phyloP scores from a whole-genome alignment of 176 grass and related monocot genomes.

The Avena eriantha region DNA sequence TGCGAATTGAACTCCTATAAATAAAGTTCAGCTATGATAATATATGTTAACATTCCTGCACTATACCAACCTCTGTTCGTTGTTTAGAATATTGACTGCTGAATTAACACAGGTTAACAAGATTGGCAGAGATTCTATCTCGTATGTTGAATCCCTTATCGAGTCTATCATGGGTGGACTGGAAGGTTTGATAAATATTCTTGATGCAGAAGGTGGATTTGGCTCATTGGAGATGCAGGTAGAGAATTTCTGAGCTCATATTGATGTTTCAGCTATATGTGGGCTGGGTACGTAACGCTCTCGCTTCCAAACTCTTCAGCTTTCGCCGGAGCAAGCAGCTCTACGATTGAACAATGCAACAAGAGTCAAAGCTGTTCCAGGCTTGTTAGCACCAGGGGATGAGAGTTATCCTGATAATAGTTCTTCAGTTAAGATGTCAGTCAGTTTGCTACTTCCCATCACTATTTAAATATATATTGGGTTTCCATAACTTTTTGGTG shows the following conservation, averaged over 20 bases:
- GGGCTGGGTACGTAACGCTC: slow-evolving; percentile 13
- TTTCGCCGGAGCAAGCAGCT: slow-evolving; percentile 97
- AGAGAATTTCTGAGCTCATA: slow-evolving; percentile 48
- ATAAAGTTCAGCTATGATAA: slow-evolving; percentile 1
- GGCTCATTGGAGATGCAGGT: slow-evolving; percentile 99
- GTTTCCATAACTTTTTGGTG: slow-evolving; percentile 37
- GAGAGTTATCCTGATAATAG: slow-evolving; percentile 97
- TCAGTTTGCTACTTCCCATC: slow-evolving; percentile 33
- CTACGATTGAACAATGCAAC: slow-evolving; percentile 76
- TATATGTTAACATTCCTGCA: slow-evolving; percentile 3
- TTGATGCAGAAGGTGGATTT: slow-evolving; percentile 97
- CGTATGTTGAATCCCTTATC: slow-evolving; percentile 93
- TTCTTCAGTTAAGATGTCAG: slow-evolving; percentile 96
- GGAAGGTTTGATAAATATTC: slow-evolving; percentile 99
- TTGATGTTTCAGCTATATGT: slow-evolving; percentile 22
- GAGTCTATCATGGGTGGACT: slow-evolving; percentile 99
- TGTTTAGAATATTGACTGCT: slow-evolving; percentile 34
- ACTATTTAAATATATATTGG: slow-evolving; percentile 27
- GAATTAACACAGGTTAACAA: slow-evolving; percentile 73
- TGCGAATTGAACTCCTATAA: neutral
- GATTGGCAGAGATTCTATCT: slow-evolving; percentile 93
- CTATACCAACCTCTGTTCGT: neutral
- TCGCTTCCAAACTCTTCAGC: slow-evolving; percentile 56
- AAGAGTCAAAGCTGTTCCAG: slow-evolving; percentile 74
- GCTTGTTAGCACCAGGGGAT: slow-evolving; percentile 79